These are phyloP conservation scores for Boehmeria nivea DNA, from an alignment of 306 rosid genomes.

Conservation along the genomic window DNA sequence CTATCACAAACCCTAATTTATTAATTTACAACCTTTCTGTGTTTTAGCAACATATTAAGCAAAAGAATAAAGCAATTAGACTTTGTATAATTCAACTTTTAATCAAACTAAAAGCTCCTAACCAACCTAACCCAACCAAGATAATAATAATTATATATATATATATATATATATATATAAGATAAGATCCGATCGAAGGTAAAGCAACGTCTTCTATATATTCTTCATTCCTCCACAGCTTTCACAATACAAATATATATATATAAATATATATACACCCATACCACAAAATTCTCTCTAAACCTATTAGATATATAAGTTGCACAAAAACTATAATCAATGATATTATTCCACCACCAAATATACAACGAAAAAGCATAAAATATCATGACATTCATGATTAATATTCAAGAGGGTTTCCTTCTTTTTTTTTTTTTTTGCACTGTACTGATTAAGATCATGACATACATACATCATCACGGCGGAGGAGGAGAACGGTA, in stretches of 20 bases:
- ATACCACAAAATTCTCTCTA: constrained; percentile 18
- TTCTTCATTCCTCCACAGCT: neutral
- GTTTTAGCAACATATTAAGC: too few relatives aligned
- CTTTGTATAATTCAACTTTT: constrained; percentile 18
- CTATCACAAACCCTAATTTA: neutral
- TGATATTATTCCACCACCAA: constrained; percentile 10
- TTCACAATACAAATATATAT: constrained; percentile 14
- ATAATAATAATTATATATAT: constrained; percentile 1
- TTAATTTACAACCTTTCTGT: neutral
- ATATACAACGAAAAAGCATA: constrained; percentile 2
- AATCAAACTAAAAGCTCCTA: constrained; percentile 15
- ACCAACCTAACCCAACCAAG: constrained; percentile 26
- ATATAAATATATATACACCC: neutral
- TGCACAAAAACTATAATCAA: constrained; percentile 11
- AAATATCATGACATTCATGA: constrained; percentile 8
- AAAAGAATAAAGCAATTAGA: neutral
- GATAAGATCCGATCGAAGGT: neutral
- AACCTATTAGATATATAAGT: constrained; percentile 2
- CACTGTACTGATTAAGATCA: too few relatives aligned
- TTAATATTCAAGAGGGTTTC: too few relatives aligned
- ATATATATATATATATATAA: neutral
- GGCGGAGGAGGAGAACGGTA: constrained; percentile 27
- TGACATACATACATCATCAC: constrained; percentile 16
- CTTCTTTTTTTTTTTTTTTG: too few relatives aligned
- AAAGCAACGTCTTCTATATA: constrained; percentile 11